These are phyloP conservation scores for Lactarius deliciosus DNA, from an alignment of 768 basidiomycete genomes.

Conservation along the genomic window DNA sequence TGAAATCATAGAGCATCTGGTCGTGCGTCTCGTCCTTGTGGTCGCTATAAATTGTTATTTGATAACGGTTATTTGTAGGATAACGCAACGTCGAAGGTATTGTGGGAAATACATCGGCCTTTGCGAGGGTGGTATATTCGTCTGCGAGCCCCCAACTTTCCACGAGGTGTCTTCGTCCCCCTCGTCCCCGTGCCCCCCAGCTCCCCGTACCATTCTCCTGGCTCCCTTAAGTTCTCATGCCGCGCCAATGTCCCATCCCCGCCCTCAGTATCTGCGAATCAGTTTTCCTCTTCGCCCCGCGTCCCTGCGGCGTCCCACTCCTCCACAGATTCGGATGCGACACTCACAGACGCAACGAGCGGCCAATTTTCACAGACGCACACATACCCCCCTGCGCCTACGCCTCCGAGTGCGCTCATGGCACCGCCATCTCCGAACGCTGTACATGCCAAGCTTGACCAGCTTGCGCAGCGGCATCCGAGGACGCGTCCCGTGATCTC, in stretches of 20 bases:
- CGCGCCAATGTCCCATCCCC: slow-evolving; percentile 34
- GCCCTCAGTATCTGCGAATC: slow-evolving; percentile 1
- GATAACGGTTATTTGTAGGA: slow-evolving; percentile 44
- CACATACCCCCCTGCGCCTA: slow-evolving; percentile 41
- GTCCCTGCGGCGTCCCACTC: slow-evolving; percentile 21
- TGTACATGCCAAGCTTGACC: slow-evolving; percentile 36
- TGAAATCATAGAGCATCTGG: slow-evolving; percentile 73
- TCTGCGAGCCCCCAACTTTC: slow-evolving; percentile 67
- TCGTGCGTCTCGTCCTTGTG: slow-evolving; percentile 47
- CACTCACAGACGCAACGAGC: slow-evolving; percentile 32
- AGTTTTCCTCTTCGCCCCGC: slow-evolving; percentile 8
- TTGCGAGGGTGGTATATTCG: slow-evolving; percentile 85
- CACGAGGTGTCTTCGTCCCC: slow-evolving; percentile 45
- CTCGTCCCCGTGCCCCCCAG: slow-evolving; percentile 37
- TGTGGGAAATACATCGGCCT: slow-evolving; percentile 79
- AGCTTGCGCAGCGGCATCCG: slow-evolving; percentile 25
- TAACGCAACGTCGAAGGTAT: slow-evolving; percentile 59
- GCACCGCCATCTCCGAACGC: slow-evolving; percentile 35
- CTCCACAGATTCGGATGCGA: slow-evolving; percentile 35
- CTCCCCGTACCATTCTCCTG: slow-evolving; percentile 36
- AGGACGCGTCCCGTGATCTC: slow-evolving; percentile 25
- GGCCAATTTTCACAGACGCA: slow-evolving; percentile 32
- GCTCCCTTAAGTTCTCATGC: slow-evolving; percentile 40
- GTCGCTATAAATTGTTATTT: not conserved
- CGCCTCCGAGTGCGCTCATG: slow-evolving; percentile 33